These are phyloP conservation scores for Solanum paucissectum DNA, from an alignment of 257 asterid species.

Conservation along the genomic window DNA sequence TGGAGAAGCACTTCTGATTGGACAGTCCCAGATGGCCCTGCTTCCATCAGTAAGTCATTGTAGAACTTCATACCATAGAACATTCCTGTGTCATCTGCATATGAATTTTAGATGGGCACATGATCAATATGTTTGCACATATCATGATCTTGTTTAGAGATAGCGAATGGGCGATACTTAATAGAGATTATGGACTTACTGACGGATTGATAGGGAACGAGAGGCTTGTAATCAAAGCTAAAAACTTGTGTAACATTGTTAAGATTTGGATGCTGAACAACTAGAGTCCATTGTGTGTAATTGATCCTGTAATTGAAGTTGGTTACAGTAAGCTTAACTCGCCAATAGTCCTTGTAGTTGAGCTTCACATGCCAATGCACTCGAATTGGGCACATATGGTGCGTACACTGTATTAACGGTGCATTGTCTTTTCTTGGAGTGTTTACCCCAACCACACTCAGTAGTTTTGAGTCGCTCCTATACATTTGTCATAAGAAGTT, in stretches of 20 bases:
- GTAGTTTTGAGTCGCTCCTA: conserved; percentile 75
- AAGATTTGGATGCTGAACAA: conserved; percentile 89
- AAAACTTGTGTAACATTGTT: conserved; percentile 84
- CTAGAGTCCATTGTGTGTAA: conserved; percentile 78
- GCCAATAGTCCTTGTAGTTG: conserved; percentile 80
- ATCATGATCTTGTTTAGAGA: background rate
- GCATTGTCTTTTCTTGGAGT: conserved; percentile 66
- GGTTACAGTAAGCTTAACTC: conserved; percentile 67
- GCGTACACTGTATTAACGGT: conserved; percentile 73
- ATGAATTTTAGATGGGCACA: background rate
- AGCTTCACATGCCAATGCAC: conserved; percentile 89
- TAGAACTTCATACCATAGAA: conserved; percentile 80
- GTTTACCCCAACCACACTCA: conserved; percentile 55
- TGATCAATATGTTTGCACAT: background rate
- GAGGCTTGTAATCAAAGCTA: conserved; percentile 88
- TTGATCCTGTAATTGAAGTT: conserved; percentile 73
- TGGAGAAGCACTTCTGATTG: conserved; percentile 75
- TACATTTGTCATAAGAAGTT: background rate
- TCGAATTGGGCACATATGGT: conserved; percentile 87
- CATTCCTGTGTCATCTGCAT: conserved; percentile 95
- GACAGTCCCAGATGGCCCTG: conserved; percentile 64
- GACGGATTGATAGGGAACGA: conserved; percentile 58
- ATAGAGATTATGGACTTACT: conserved; percentile 37
- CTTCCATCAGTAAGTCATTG: conserved; percentile 81
- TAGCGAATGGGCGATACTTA: background rate